Percentiles rank a stretch among this genome's conserved stretches.
Evolutionary conservation across 148 eudicot species (phyloP).

Genomic region (Rhododendron simsii): DNA sequence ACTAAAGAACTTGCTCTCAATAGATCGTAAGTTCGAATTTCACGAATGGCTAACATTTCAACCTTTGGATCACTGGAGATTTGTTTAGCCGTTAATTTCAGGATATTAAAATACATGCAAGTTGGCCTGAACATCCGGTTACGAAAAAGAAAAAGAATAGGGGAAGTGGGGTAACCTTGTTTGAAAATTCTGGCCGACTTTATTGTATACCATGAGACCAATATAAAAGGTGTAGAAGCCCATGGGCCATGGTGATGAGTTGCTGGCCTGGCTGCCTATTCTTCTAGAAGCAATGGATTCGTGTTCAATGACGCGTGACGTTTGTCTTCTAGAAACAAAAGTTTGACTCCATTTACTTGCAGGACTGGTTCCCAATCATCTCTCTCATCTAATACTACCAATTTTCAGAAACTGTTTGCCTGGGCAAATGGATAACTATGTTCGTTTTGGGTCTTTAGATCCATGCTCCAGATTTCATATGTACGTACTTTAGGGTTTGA

Average conservation of each 20-base stretch:
- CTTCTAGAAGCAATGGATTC: background rate
- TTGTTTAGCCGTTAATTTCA: too few species aligned
- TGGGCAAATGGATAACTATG: background rate
- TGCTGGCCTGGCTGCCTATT: background rate
- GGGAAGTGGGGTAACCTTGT: background rate
- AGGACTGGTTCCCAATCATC: background rate
- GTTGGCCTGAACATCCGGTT: too few species aligned
- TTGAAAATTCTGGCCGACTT: background rate
- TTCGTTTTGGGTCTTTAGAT: too few species aligned
- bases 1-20: too few species aligned
- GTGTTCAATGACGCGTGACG: background rate
- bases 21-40: too few species aligned
- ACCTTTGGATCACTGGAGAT: too few species aligned
- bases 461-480: too few species aligned
- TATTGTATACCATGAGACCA: background rate
- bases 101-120: too few species aligned
- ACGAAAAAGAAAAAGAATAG: background rate
- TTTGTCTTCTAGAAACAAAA: background rate
- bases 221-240: background rate
- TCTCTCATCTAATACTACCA: background rate
- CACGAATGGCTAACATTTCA: too few species aligned
- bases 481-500: too few species aligned
- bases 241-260: background rate
- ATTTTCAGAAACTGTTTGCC: background rate
- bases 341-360: background rate